Evolutionary conservation across 2,329 filamentous ascomycete species (phyloP), one percentile per base, ranked within the genome.

Genomic region (Arthrobotrys entomopaga): DNA sequence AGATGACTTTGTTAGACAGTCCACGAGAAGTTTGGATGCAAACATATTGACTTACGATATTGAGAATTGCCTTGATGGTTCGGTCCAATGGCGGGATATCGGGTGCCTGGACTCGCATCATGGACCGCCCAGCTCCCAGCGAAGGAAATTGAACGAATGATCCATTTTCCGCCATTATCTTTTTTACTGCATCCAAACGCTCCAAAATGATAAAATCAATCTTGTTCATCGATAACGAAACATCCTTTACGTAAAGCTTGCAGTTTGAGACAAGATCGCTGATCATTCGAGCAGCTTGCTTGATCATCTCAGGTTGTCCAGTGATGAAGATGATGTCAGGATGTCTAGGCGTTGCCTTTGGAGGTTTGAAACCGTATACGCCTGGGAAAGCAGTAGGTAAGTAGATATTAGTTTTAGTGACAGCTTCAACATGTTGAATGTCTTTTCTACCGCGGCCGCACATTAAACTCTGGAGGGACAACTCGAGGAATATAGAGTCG

Each of bases 361-460:
- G 88, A 0, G 94, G 93, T 61, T 89, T 91, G 81, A 97, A 99
- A 72, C 92, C 91, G 80, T 95, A 97, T 77, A 97, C 89, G 71
- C 90, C 89, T 13, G 94, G 93, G 81, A 98, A 98, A 0, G 94
- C 91, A 6, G 93, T 93, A 26, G 95, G 95, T 80, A 99, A 98
- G 83, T 99, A 99, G 79, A 99, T 98, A 77, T 95, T 94, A 7
- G 95, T 98, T 79, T 93, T 92, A 13, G 95, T 98, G 26, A 91
- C 89, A 13, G 95, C 96, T 82, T 99, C 95, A 80, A 99, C 97
- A 79, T 95, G 84, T 84, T 98, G 98, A 84, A 99, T 97, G 81
- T 97, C 97, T 84, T 97, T 96, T 78, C 95, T 88, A 78, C 93
- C 94, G 56, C 95, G 91, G 56, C 95, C 95, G 81, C 93, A 97